phyloP scores from a whole-genome alignment of 257 asterid genomes.

The Solanum arcanum region DNA sequence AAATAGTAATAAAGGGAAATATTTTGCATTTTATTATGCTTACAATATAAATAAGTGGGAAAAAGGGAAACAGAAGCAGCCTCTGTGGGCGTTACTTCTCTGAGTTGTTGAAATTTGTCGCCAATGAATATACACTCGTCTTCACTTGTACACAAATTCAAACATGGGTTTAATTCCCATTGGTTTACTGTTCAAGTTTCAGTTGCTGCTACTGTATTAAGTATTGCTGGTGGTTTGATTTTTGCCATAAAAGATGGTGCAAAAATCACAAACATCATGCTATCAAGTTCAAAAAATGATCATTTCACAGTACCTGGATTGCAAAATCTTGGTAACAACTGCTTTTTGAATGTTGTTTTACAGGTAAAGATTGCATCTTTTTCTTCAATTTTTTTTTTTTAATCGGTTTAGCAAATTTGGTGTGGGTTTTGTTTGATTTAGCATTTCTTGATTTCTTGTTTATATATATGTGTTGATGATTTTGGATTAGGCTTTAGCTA shows the following conservation, averaged over 20 bases:
- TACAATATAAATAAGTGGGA: not conserved
- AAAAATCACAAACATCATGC: conserved; percentile 15
- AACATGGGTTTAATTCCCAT: conserved; percentile 14
- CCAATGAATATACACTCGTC: not conserved
- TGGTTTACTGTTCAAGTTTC: conserved; percentile 24
- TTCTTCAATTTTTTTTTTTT: not conserved
- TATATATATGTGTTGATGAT: not conserved
- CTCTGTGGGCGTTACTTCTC: not conserved
- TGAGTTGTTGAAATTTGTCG: not conserved
- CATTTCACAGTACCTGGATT: conserved; percentile 66
- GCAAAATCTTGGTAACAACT: conserved; percentile 75
- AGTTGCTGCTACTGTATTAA: conserved; percentile 38
- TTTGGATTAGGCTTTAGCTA: conserved; percentile 58
- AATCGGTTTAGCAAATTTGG: not conserved
- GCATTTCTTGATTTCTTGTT: not conserved
- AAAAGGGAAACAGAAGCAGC: not conserved
- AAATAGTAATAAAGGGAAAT: not conserved
- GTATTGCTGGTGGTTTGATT: conserved; percentile 45
- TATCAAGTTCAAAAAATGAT: not conserved
- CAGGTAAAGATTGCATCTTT: conserved; percentile 40
- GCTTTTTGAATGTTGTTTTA: conserved; percentile 81
- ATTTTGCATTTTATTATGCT: not conserved
- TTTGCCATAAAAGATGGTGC: conserved; percentile 28
- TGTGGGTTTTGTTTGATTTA: not conserved
- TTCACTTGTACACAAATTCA: conserved; percentile 15